phyloP scores from a whole-genome alignment of 2,329 filamentous ascomycete species.

The Delphinella strobiligena region DNA sequence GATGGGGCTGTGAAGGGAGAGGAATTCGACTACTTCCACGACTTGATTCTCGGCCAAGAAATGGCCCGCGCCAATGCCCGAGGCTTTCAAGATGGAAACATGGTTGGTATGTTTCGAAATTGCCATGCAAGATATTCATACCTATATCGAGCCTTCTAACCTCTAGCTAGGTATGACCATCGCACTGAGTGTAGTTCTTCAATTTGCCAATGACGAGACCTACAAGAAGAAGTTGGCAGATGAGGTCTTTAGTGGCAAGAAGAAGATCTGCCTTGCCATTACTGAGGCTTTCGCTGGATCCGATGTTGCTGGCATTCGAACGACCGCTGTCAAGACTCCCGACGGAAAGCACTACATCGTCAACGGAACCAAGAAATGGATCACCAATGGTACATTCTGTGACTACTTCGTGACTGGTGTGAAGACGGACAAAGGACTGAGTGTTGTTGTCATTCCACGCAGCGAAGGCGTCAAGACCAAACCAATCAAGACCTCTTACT shows the following conservation, averaged over 20 bases:
- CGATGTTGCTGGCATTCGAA: constrained; percentile 69
- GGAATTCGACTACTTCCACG: constrained; percentile 70
- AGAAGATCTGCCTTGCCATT: constrained; percentile 81
- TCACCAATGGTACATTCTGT: constrained; percentile 66
- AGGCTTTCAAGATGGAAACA: constrained; percentile 77
- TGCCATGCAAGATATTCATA: too few relatives aligned
- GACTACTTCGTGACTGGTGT: constrained; percentile 80
- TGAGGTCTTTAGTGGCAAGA: constrained; percentile 66
- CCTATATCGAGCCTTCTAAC: too few relatives aligned
- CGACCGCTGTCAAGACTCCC: constrained; percentile 63
- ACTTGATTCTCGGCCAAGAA: constrained; percentile 64
- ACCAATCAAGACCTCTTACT: constrained; percentile 72
- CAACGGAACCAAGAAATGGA: constrained; percentile 71
- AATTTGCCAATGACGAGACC: constrained; percentile 58
- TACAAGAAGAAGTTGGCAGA: constrained; percentile 56
- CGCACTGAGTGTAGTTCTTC: constrained; percentile 63
- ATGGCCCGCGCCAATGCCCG: constrained; percentile 56
- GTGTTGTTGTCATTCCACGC: constrained; percentile 63
- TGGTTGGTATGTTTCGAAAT: too few relatives aligned
- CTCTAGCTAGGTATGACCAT: too few relatives aligned
- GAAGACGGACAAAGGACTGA: constrained; percentile 66
- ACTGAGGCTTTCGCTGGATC: constrained; percentile 63
- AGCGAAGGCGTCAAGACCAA: constrained; percentile 65
- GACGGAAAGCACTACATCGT: constrained; percentile 62
- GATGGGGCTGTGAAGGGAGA: constrained; percentile 57